Conservation (phyloP, 176 grass and related monocot species). For the barley (Hordeum vulgare) region MorexV3_pseudomolecules_assembly NC_058520.1:36123950-36124449, state of each 20-base stretch:
- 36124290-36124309: not conserved
- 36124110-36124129: conserved; percentile 1
- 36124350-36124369: not conserved
- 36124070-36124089: conserved; percentile 24
- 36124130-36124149: not conserved
- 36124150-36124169: not conserved
- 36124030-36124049: not conserved
- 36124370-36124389: not conserved
- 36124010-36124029: conserved; percentile 4
- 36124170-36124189: not conserved
- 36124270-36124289: not conserved
- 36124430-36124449: too few relatives aligned
- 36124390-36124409: not conserved
- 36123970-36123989: not conserved
- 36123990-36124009: not conserved
- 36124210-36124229: not conserved
- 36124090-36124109: conserved; percentile 15
- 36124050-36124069: conserved; percentile 12
- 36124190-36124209: not conserved
- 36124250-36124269: not conserved
- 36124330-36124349: not conserved
- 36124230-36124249: too few relatives aligned
- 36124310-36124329: not conserved
- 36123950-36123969: not conserved
- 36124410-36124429: too few relatives aligned